Conservation (phyloP, 768 basidiomycete species). For the Mycena kentingensis region DNA sequence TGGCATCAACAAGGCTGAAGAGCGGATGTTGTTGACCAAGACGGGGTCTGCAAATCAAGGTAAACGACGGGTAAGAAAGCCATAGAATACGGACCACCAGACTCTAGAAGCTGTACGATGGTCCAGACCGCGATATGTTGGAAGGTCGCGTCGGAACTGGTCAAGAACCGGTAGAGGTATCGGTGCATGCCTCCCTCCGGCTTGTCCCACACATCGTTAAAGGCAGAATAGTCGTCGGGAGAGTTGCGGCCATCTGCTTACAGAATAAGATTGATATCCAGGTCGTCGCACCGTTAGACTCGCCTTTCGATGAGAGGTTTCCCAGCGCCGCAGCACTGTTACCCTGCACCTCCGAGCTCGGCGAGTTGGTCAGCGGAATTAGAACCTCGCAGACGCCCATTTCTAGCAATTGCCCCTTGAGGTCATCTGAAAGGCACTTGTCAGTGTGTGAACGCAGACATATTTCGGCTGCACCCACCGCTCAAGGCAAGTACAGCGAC, state of each 20-base stretch:
- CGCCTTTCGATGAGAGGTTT: conserved; percentile 93
- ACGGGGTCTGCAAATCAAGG: conserved; percentile 64
- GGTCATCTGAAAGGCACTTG: conserved; percentile 66
- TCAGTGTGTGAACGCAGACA: conserved; percentile 9
- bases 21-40: conserved; percentile 87
- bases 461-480: conserved; percentile 53
- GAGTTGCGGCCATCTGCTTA: conserved; percentile 69
- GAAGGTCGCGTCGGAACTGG: conserved; percentile 93
- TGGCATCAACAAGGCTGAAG: conserved; percentile 76
- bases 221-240: conserved; percentile 91
- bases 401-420: conserved; percentile 94
- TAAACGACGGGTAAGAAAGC: conserved; percentile 4
- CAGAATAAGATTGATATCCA: conserved; percentile 9
- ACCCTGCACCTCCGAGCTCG: conserved; percentile 96
- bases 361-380: conserved; percentile 94
- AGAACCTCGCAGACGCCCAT: conserved; percentile 98
- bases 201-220: conserved; percentile 97
- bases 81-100: conserved; percentile 62
- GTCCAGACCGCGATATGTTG: conserved; percentile 99
- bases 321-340: conserved; percentile 98
- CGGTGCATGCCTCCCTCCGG: conserved; percentile 97
- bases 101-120: conserved; percentile 94
- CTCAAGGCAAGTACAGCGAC: conserved; percentile 95
- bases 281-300: background rate
- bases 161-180: conserved; percentile 92